These are phyloP conservation scores for Amanita pseudoporphyria DNA, from an alignment of 768 basidiomycete genomes.

Conservation along the genomic window DNA sequence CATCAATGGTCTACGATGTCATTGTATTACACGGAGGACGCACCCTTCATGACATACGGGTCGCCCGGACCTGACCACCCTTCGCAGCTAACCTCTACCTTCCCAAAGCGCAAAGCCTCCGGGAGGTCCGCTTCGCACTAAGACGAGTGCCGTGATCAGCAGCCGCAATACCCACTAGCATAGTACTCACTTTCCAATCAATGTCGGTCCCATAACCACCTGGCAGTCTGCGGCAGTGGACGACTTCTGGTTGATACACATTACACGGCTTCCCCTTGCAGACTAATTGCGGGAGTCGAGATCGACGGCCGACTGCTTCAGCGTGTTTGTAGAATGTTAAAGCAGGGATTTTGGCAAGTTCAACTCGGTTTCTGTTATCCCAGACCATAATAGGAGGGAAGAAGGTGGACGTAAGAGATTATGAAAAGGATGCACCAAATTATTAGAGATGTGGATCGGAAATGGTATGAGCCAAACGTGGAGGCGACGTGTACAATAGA, in stretches of 20 bases:
- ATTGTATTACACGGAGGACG: conserved; percentile 4
- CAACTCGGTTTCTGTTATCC: conserved; percentile 37
- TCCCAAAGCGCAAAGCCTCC: conserved; percentile 70
- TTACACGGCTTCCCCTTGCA: conserved; percentile 77
- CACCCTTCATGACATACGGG: conserved; percentile 77
- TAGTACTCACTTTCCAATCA: conserved; percentile 70
- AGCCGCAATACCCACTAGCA: too few relatives aligned
- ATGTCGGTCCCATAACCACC: conserved; percentile 73
- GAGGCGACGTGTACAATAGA: neutral
- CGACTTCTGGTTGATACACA: conserved; percentile 71
- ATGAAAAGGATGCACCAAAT: neutral
- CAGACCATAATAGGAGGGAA: conserved; percentile 29
- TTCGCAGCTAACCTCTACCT: conserved; percentile 82
- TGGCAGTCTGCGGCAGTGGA: conserved; percentile 68
- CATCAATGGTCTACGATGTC: neutral
- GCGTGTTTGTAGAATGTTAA: conserved; percentile 71
- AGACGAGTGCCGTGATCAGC: neutral
- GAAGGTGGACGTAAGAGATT: neutral
- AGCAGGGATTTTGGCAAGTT: conserved; percentile 62
- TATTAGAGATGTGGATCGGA: conserved; percentile 1
- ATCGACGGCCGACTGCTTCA: conserved; percentile 57
- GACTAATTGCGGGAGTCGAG: conserved; percentile 68
- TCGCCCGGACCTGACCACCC: conserved; percentile 84
- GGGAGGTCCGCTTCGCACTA: conserved; percentile 91
- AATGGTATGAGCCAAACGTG: conserved; percentile 19